Evolutionary conservation across 192 early-diverging fungal species (phyloP).

Genomic region (Coemansia sp.): DNA sequence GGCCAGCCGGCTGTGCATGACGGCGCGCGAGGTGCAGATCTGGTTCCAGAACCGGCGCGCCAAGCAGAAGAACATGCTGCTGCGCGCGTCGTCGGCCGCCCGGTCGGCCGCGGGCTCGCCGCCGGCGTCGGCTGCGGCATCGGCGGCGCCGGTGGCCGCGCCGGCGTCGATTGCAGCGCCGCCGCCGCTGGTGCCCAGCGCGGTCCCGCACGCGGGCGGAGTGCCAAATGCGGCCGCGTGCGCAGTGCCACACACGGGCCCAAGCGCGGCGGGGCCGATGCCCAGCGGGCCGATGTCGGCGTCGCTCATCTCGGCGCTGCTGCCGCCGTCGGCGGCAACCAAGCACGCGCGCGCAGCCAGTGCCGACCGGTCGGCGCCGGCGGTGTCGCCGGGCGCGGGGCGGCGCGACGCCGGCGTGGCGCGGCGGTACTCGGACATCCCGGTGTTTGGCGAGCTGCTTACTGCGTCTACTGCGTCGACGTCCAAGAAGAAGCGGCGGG

Average conservation of each 20-base stretch:
- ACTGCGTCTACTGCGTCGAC: constrained; percentile 7
- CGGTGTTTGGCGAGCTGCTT: constrained; percentile 11
- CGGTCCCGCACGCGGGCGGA: too few relatives aligned
- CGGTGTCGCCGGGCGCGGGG: background rate
- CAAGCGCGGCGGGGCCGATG: too few relatives aligned
- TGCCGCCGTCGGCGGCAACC: background rate
- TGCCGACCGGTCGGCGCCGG: constrained; percentile 9
- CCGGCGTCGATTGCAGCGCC: background rate
- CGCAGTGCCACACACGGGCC: too few relatives aligned
- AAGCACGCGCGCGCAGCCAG: constrained; percentile 15
- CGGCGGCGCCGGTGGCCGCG: background rate
- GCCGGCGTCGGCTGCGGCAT: background rate
- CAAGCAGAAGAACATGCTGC: constrained; percentile 60
- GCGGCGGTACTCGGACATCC: constrained; percentile 42
- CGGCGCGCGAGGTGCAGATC: constrained; percentile 70
- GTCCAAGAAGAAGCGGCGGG: constrained; percentile 31
- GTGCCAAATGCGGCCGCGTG: too few relatives aligned
- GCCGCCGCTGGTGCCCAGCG: background rate
- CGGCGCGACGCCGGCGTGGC: background rate
- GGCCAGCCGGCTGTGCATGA: constrained; percentile 62
- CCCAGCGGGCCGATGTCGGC: background rate
- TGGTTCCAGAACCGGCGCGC: constrained; percentile 86
- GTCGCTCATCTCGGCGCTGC: constrained; percentile 10
- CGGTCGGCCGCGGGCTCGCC: background rate
- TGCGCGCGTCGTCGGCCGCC: constrained; percentile 22